Base-by-base conservation (phyloP, 345 rosid species). In the Ceriops tagal region DNA sequence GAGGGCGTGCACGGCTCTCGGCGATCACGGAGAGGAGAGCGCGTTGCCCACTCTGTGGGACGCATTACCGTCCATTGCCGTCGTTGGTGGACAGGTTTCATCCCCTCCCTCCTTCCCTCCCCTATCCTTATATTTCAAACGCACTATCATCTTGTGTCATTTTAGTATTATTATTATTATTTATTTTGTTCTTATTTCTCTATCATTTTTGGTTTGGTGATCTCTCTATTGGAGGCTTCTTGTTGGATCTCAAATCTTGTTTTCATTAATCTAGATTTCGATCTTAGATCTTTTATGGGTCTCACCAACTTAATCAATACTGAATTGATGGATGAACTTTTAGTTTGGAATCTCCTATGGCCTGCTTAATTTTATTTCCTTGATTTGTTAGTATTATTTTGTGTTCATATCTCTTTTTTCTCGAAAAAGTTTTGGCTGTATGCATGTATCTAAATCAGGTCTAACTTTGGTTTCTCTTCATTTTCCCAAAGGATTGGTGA, bases 21-120 rank as follows among this genome's bases (percentile, higher is more conserved):
- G 98, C 62, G 97, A 93, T 83, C 93, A 93, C 64, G 98, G 98
- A 28, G 97, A 93, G 18, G 97, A 93, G 71, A 93, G 92, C 85
- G 81, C 98, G 8, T 79, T 93, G 71, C 98, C 97, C 18, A 93
- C 98, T 71, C 92, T 93, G 6, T 93, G 95, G 98, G 97, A 93
- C 74, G 79, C 98, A 39, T 85, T 93, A 70, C 98, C 97, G 8
- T 75, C 98, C 75, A 93, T 93, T 53, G 97, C 97, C 81, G 96
- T 91, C 83, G 96, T 91, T 32, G 97, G 97, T 37, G 97, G 96
- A 78, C 98, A 93, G 93, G 98, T 91, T 49, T 11, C 62, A 1
- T 65, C 49, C n/a, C 30, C n/a, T 16, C 22, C 19, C 5, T 10
- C 24, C 37, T 22, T 39, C 31, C 22, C 22, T 39, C 19, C 26